Base-by-base conservation (phyloP, 306 rosid genomes). In the Sesbania bispinosa region DNA sequence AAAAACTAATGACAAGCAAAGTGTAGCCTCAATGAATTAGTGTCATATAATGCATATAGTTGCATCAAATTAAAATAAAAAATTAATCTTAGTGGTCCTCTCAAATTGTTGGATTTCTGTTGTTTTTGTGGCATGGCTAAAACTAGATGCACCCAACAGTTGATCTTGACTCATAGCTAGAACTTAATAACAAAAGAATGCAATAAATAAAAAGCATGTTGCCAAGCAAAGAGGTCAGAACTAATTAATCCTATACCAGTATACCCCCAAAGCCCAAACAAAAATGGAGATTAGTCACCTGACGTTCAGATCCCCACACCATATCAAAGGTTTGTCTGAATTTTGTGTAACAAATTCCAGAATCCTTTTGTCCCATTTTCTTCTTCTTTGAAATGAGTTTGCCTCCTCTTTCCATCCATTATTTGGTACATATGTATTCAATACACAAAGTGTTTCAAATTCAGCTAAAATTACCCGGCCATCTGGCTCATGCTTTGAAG, bases 231-330 rank as follows among this genome's bases (percentile, higher is more conserved):
- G 69, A 52, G 61, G 67, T 69, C 3, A 48, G 15, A 67, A 78
- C 23, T 62, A 62, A 74, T 33, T 15, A 43, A 57, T 6, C 79
- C 55, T 13, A 63, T 9, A 42, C 50, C n/a, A n/a, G n/a, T n/a
- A n/a, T n/a, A n/a, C n/a, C n/a, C 38, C 73, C 33, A 47, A 30
- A 71, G 55, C 32, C 45, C 66, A 62, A 55, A 21, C 33, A 47
- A 69, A 63, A 67, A 32, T 23, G 39, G 23, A 69, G 84, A 73
- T 53, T 30, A 69, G 67, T 63, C 65, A 86, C 98, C 98, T 94
- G 72, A 94, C 98, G 82, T 94, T 94, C 53, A 94, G 95, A 88
- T 94, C 98, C 64, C 98, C 98, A 57, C 97, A 94, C 98, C 97
- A 94, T 81, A 94, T 82, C 53, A 89, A 88, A 86, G 98, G 96